phyloP scores from a whole-genome alignment of 371 early-diverging fungal genomes.

The Mortierella sp. region DNA sequence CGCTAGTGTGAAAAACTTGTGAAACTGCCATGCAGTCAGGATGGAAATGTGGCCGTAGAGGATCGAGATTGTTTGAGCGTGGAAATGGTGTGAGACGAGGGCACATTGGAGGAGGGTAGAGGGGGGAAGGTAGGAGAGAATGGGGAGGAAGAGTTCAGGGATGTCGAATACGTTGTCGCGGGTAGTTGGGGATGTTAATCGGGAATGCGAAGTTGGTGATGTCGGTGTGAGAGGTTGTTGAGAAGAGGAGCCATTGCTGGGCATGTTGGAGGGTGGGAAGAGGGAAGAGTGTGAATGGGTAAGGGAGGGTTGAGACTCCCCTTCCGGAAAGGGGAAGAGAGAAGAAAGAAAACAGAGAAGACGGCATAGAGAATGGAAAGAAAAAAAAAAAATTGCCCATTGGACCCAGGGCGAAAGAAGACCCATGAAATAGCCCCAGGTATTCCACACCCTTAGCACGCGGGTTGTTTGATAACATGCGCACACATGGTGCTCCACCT shows the following conservation, averaged over 20 bases:
- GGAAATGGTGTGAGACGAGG: constrained; percentile 19
- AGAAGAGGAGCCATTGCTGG: neutral
- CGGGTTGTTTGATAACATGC: too few relatives aligned
- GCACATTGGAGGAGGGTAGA: constrained; percentile 23
- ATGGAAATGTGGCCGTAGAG: constrained; percentile 34
- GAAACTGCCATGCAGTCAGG: constrained; percentile 17
- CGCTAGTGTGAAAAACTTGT: constrained; percentile 12
- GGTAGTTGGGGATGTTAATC: neutral
- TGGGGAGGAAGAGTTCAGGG: constrained; percentile 35
- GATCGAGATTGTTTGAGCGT: constrained; percentile 22
- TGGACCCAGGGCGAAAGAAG: too few relatives aligned
- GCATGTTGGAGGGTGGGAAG: neutral
- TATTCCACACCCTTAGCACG: too few relatives aligned
- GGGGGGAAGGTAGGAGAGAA: constrained; percentile 20
- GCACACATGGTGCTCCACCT: too few relatives aligned
- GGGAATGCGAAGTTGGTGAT: neutral
- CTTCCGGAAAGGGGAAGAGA: neutral
- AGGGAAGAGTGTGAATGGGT: neutral
- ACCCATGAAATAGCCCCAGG: too few relatives aligned
- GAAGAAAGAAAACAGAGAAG: neutral
- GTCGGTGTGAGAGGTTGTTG: neutral
- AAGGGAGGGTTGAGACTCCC: neutral
- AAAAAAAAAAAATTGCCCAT: neutral
- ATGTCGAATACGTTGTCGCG: constrained; percentile 28
- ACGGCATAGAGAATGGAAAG: neutral